Evolutionary conservation across 805 yeast species (phyloP), one percentile per base, ranked within the genome.

Genomic region (Saturnispora ahearnii): DNA sequence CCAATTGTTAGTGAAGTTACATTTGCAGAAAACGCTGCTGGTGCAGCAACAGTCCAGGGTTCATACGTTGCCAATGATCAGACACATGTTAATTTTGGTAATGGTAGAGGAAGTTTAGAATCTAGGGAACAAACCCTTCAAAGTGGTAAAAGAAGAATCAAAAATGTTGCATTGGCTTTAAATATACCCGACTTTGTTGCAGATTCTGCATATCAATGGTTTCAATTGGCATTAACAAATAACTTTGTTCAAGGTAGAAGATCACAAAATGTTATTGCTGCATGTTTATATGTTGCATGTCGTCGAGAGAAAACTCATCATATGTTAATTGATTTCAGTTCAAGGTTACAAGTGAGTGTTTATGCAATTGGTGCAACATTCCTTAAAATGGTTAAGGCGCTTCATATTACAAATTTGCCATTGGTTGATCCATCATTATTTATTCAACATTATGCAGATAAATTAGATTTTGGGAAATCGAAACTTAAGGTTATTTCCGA

Each of bases 191-290:
- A 87, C 43, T 84, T 80, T 63, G 81, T 91, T 11, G 77, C 89
- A 2, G 96, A 87, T 51, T 82, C 91, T 11, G 97, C 96, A 0
- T 77, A 79, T 57, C 87, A 85, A 51, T 88, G 96, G 91, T 95
- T 87, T 66, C 82, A 82, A 56, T 70, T 89, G 49, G 98, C 98
- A 0, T 72, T 95, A 29, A 77, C 88, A 2, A 77, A 84, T 55
- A 90, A 89, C 62, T 93, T 93, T 63, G 98, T 93, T 24, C 96
- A 91, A 65, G 99, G 99, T n/a, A 76, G 99, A 59, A 71, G 93
- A 54, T 88, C 97, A 2, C 97, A 90, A 62, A 90, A 91, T 62
- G 98, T 93, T 3, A 81, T 90, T 49, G 95, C 96, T 0, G 89
- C 98, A 0, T 93, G 99, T 68, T 73, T 93, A 32, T 93, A 93